Evolutionary conservation across 1,284 basidiomycete species (phyloP).

Genomic region (Apiotrichum veenhuisii): DNA sequence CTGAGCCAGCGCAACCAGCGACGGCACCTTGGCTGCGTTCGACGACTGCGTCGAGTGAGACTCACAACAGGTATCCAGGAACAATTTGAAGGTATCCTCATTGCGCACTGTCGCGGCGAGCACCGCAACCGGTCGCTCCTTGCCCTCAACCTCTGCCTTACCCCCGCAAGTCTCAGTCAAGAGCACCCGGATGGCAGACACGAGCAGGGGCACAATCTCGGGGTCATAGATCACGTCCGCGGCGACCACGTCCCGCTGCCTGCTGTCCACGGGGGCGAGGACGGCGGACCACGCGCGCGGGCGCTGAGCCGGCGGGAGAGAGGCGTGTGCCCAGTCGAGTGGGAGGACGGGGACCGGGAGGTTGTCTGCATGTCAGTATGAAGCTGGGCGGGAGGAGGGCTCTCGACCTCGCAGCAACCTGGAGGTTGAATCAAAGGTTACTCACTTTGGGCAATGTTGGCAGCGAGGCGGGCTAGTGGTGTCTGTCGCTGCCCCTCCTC

Average conservation of each 20-base stretch:
- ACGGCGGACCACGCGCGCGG: constrained; percentile 25
- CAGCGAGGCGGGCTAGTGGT: constrained; percentile 32
- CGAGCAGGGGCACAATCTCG: constrained; percentile 42
- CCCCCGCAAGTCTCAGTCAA: neutral
- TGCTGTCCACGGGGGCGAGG: constrained; percentile 1
- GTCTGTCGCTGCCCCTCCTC: constrained; percentile 25
- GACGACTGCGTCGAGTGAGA: neutral
- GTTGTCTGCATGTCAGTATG: constrained; percentile 10
- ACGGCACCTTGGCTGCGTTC: neutral
- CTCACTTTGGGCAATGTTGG: constrained; percentile 42
- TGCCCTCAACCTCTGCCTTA: no score
- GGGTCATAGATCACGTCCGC: constrained; percentile 53
- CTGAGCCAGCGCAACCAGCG: neutral
- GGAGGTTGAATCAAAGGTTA: neutral
- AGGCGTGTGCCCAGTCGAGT: constrained; percentile 41
- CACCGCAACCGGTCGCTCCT: constrained; percentile 24
- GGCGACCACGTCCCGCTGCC: constrained; percentile 36
- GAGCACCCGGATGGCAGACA: constrained; percentile 35
- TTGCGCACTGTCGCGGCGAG: constrained; percentile 50
- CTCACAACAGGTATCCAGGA: constrained; percentile 37
- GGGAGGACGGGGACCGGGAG: constrained; percentile 10
- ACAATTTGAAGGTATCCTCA: constrained; percentile 39
- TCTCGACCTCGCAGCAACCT: no score
- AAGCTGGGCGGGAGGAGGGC: no score
- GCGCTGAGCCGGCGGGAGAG: constrained; percentile 7